A percentile compares a stretch with the other conserved stretches of the same genome.
These are phyloP conservation scores for Cercospora citrullina DNA, from an alignment of 2,329 filamentous ascomycete species.

Conservation along the genomic window DNA sequence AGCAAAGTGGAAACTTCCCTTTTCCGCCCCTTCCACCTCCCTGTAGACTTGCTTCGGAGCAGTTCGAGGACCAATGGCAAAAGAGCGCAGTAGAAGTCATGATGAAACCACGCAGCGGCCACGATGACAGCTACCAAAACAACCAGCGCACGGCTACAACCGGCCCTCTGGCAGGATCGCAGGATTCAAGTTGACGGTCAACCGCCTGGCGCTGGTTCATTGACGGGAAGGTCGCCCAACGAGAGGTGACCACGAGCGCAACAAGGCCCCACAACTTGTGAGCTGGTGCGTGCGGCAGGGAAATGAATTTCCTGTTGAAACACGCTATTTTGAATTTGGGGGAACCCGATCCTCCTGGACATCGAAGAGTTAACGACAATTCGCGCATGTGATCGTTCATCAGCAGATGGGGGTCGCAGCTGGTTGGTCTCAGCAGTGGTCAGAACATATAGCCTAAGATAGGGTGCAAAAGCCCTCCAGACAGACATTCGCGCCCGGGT, in stretches of 20 bases:
- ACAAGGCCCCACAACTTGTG: neutral
- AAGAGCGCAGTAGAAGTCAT: constrained; percentile 10
- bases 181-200: constrained; percentile 16
- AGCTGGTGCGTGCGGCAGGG: constrained; percentile 9
- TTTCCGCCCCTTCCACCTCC: neutral
- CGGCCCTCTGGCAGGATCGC: constrained; percentile 5
- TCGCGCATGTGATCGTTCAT: constrained; percentile 10
- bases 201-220: constrained; percentile 15
- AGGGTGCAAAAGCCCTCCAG: neutral
- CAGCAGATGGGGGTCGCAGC: neutral
- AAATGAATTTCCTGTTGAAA: constrained; percentile 16
- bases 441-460: neutral
- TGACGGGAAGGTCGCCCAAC: constrained; percentile 9
- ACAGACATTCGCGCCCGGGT: neutral
- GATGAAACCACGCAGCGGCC: constrained; percentile 5
- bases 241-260: constrained; percentile 4
- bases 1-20: neutral
- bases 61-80: neutral
- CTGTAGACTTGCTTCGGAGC: neutral
- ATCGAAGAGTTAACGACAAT: neutral
- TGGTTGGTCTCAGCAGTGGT: neutral
- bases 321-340: neutral
- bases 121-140: neutral
- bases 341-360: neutral
- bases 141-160: constrained; percentile 13